Percentiles rank a stretch among this genome's conserved stretches.
Evolutionary conservation across 2,329 filamentous ascomycete genomes (phyloP).

Genomic region (Nannizziopsis barbatae): DNA sequence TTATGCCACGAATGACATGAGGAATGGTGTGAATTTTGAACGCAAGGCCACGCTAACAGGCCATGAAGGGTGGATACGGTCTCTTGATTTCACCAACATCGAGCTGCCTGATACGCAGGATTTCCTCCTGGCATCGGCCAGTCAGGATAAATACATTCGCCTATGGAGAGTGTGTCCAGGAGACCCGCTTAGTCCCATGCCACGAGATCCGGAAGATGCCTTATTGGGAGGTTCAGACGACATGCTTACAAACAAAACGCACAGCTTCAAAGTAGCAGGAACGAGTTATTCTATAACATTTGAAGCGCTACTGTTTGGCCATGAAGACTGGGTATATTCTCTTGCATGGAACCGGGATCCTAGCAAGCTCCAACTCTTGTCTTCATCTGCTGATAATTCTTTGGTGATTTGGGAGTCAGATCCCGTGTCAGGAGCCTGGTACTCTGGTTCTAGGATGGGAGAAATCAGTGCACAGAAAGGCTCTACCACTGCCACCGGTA

Average conservation of each 20-base stretch:
- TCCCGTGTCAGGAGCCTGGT: conserved; percentile 73
- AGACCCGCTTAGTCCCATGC: conserved; percentile 48
- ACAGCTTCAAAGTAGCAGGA: conserved; percentile 54
- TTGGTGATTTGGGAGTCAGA: conserved; percentile 89
- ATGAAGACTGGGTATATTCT: conserved; percentile 98
- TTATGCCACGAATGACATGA: conserved; percentile 47
- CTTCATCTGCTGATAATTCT: conserved; percentile 90
- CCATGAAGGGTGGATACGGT: conserved; percentile 91
- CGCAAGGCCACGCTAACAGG: conserved; percentile 68
- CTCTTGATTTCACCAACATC: conserved; percentile 58
- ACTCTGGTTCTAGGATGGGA: conserved; percentile 72
- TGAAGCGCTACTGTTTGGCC: conserved; percentile 82
- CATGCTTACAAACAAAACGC: conserved; percentile 78
- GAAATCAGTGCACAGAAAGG: conserved; percentile 93
- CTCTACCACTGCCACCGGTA: conserved; percentile 90
- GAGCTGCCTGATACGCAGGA: conserved; percentile 46
- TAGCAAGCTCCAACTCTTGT: conserved; percentile 60
- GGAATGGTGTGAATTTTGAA: conserved; percentile 44
- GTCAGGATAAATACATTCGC: conserved; percentile 93
- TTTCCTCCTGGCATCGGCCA: conserved; percentile 77
- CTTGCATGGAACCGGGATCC: conserved; percentile 56
- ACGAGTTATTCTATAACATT: conserved; percentile 74
- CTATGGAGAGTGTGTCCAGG: conserved; percentile 78
- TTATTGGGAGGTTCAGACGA: conserved; percentile 43
- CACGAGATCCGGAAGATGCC: conserved; percentile 26